These are phyloP conservation scores for Geosmithia putterillii DNA, from an alignment of 2,329 filamentous ascomycete species.

Conservation along the genomic window DNA sequence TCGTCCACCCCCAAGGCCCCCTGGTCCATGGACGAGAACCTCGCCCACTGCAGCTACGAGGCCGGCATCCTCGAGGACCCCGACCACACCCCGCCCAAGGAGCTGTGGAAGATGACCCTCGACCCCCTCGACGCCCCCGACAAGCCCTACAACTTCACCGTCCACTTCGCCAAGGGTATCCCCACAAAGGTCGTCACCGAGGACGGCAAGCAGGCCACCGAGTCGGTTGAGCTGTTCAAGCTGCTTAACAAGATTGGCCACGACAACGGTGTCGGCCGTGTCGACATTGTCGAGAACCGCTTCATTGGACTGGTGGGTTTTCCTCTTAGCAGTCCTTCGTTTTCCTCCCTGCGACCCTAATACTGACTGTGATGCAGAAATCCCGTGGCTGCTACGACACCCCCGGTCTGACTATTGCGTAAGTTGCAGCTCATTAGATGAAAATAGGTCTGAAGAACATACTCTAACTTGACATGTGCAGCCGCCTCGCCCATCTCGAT, in stretches of 20 bases:
- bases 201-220: conserved; percentile 20
- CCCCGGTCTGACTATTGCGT: conserved; percentile 8
- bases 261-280: conserved; percentile 38
- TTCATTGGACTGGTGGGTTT: conserved; percentile 17
- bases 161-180: conserved; percentile 56
- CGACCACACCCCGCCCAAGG: conserved; percentile 44
- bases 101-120: conserved; percentile 57
- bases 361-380: background rate
- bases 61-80: conserved; percentile 56
- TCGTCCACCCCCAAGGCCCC: conserved; percentile 62
- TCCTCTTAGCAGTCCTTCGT: conserved; percentile 18
- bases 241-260: conserved; percentile 33
- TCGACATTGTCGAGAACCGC: conserved; percentile 41
- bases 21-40: conserved; percentile 39
- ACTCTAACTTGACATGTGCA: conserved; percentile 6
- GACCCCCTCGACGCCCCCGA: conserved; percentile 49
- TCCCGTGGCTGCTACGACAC: conserved; percentile 3
- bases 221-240: conserved; percentile 53
- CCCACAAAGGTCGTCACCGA: conserved; percentile 49
- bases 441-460: conserved; percentile 2
- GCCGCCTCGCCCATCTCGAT: conserved; percentile 22
- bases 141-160: conserved; percentile 49
- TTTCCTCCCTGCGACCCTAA: conserved; percentile 40
- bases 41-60: conserved; percentile 57
- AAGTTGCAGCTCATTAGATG: background rate